These are phyloP conservation scores for Yamadazyma phyllophila DNA, from an alignment of 805 yeast species.

Conservation along the genomic window DNA sequence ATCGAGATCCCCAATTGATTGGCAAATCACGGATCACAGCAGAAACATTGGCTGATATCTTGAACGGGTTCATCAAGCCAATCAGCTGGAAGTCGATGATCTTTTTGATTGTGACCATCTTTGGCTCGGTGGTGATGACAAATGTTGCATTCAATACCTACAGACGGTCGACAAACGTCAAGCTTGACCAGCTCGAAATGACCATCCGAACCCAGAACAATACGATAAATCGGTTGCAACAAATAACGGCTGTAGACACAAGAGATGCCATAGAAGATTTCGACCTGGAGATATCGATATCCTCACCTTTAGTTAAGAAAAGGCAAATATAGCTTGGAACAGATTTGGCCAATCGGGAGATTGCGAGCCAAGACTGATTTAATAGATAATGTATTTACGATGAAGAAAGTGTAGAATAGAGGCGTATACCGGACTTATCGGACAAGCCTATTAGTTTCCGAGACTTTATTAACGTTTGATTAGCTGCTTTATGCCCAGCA, in stretches of 20 bases:
- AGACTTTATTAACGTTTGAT: background rate
- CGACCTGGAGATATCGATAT: slow-evolving; percentile 6
- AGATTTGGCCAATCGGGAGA: background rate
- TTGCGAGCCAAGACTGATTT: background rate
- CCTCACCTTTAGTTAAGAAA: slow-evolving; percentile 14
- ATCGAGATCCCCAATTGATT: slow-evolving; percentile 63
- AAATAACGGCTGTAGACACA: background rate
- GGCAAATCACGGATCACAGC: slow-evolving; percentile 75
- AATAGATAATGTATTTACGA: slow-evolving; percentile 1
- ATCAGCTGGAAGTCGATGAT: slow-evolving; percentile 68
- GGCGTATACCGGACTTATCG: background rate
- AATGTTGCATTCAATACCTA: slow-evolving; percentile 48
- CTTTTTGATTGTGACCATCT: slow-evolving; percentile 42
- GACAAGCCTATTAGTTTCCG: background rate
- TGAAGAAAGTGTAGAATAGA: background rate
- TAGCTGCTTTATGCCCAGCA: too few species aligned
- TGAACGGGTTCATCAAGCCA: slow-evolving; percentile 71
- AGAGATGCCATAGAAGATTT: background rate
- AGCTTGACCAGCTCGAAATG: slow-evolving; percentile 14
- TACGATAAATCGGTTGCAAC: background rate
- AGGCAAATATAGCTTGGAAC: background rate
- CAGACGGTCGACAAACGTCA: slow-evolving; percentile 18
- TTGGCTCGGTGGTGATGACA: slow-evolving; percentile 53
- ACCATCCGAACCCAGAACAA: slow-evolving; percentile 16
- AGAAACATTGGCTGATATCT: slow-evolving; percentile 76